phyloP scores from a whole-genome alignment of 441 rosid species.

The Omphalea diandra region DNA sequence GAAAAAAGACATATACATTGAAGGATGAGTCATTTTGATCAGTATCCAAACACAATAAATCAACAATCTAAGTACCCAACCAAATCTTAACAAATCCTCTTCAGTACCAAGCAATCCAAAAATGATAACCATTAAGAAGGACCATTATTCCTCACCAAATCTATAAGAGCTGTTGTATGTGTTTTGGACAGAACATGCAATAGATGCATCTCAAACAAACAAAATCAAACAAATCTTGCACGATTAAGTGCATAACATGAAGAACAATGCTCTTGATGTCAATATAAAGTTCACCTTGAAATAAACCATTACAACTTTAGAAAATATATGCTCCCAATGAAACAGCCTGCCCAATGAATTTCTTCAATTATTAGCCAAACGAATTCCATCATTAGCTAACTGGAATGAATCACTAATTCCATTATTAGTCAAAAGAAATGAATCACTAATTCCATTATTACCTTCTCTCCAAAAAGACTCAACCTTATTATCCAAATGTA shows the following conservation, averaged over 20 bases:
- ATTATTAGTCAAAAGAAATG: too few relatives aligned
- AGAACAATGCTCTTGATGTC: neutral
- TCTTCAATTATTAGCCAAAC: neutral
- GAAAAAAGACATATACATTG: conserved; percentile 6
- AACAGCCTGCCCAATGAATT: neutral
- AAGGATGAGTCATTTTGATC: neutral
- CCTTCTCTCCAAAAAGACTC: neutral
- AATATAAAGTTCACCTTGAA: neutral
- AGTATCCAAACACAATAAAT: neutral
- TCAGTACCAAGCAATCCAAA: neutral
- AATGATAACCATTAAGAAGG: neutral
- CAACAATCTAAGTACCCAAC: neutral
- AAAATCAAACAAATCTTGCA: neutral
- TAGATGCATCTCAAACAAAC: neutral
- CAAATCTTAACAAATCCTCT: neutral
- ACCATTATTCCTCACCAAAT: neutral
- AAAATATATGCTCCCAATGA: neutral
- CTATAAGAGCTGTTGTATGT: neutral
- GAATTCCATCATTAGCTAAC: neutral
- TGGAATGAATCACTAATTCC: too few relatives aligned
- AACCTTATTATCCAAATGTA: neutral
- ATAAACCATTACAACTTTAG: neutral
- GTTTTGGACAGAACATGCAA: neutral
- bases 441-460: too few relatives aligned
- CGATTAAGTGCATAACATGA: neutral